Conservation (phyloP, 1,284 basidiomycete genomes). For the Phylloporus gajari region DNA sequence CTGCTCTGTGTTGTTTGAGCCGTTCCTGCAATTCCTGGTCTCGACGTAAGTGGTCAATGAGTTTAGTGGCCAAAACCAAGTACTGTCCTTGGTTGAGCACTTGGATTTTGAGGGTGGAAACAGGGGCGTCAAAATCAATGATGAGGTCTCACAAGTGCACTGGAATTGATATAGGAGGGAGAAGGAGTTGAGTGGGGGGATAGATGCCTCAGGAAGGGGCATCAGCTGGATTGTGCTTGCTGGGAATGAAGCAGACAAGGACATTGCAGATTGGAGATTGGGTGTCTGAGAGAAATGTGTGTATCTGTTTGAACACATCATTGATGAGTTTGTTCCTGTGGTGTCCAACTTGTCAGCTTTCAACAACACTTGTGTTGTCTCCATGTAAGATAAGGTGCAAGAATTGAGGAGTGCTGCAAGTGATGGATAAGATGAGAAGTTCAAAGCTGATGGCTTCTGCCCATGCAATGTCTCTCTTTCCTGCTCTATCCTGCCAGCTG, state of each 20-base stretch:
- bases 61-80: background rate
- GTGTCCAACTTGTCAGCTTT: constrained; percentile 50
- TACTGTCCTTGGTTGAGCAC: background rate
- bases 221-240: background rate
- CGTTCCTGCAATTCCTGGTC: too few species aligned
- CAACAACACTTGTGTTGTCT: constrained; percentile 51
- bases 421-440: background rate
- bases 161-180: constrained; percentile 31
- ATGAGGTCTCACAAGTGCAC: constrained; percentile 14
- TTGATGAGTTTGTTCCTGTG: constrained; percentile 46
- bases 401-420: background rate
- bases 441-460: background rate
- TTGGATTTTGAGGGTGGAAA: background rate
- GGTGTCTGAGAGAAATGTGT: constrained; percentile 8
- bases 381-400: constrained; percentile 20
- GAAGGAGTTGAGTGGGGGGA: constrained; percentile 29
- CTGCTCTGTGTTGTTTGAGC: too few species aligned
- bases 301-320: constrained; percentile 37
- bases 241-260: background rate
- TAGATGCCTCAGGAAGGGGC: background rate
- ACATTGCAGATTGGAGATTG: background rate
- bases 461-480: background rate
- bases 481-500: background rate
- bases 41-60: background rate
- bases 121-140: constrained; percentile 7